phyloP scores from a whole-genome alignment of 768 basidiomycete species.

The Naganishia vishniacii region DNA sequence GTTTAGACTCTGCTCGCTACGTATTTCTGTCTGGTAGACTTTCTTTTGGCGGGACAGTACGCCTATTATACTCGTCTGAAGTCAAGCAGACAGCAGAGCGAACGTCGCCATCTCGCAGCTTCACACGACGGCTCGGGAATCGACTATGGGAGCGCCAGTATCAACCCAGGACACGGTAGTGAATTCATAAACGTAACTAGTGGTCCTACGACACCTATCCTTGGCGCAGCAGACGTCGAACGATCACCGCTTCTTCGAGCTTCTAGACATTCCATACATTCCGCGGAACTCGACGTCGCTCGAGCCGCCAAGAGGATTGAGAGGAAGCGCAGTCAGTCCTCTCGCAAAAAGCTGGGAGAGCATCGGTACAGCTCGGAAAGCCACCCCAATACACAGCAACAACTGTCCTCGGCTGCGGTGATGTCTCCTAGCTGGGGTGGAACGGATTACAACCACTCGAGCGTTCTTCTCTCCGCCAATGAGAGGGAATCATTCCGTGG shows the following conservation, averaged over 20 bases:
- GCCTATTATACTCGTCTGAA: constrained; percentile 59
- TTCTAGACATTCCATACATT: neutral
- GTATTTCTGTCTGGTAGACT: constrained; percentile 84
- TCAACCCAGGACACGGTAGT: neutral
- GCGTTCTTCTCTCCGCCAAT: constrained; percentile 53
- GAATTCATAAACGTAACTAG: neutral
- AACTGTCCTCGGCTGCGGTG: constrained; percentile 56
- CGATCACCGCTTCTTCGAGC: constrained; percentile 7
- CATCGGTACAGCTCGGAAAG: neutral
- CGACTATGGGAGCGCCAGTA: neutral
- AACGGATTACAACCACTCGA: constrained; percentile 34
- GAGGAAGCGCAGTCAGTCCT: constrained; percentile 28
- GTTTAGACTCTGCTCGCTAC: constrained; percentile 76
- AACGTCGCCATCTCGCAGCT: neutral
- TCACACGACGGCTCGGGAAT: neutral
- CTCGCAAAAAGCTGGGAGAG: constrained; percentile 12
- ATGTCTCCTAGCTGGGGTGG: constrained; percentile 7
- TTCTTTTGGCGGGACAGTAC: constrained; percentile 69
- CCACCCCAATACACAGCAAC: constrained; percentile 49
- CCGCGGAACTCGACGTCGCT: constrained; percentile 44
- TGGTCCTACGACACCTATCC: neutral
- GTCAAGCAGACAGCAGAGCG: neutral
- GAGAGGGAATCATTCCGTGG: constrained; percentile 49
- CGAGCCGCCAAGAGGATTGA: constrained; percentile 41
- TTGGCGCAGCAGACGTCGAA: neutral